Evolutionary conservation across 305 asterid species (phyloP).

Genomic region (Solanum hybrid): DNA sequence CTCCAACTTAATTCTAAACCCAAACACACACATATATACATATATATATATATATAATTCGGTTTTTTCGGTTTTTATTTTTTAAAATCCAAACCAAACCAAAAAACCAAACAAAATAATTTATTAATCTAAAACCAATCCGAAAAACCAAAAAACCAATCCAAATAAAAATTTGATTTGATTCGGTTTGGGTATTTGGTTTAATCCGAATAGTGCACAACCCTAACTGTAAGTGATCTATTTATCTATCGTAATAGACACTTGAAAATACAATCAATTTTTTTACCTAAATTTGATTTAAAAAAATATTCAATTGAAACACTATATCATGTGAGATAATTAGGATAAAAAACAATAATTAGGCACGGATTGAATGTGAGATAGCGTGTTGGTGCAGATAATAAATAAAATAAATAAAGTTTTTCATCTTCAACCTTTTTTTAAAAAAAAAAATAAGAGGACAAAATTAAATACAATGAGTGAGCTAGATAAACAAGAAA

Average conservation of each 20-base stretch:
- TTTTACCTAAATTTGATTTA: background rate
- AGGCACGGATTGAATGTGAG: background rate
- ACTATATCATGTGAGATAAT: background rate
- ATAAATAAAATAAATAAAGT: background rate
- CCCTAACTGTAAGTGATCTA: background rate
- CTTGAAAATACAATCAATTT: background rate
- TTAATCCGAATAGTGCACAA: no score
- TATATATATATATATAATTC: no score
- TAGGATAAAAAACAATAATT: background rate
- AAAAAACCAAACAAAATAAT: no score
- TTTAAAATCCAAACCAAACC: no score
- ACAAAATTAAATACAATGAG: background rate
- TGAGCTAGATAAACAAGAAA: background rate
- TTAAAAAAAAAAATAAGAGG: background rate
- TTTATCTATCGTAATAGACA: background rate
- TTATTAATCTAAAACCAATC: no score
- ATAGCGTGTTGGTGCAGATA: background rate
- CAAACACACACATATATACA: no score
- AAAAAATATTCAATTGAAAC: background rate
- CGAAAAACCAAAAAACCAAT: no score
- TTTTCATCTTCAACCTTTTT: background rate
- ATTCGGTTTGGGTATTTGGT: no score
- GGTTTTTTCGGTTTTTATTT: no score
- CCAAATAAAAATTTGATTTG: no score
- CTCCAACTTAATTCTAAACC: no score